Evolutionary conservation across 768 basidiomycete species (phyloP).

Genomic region (Suillus bovinus): DNA sequence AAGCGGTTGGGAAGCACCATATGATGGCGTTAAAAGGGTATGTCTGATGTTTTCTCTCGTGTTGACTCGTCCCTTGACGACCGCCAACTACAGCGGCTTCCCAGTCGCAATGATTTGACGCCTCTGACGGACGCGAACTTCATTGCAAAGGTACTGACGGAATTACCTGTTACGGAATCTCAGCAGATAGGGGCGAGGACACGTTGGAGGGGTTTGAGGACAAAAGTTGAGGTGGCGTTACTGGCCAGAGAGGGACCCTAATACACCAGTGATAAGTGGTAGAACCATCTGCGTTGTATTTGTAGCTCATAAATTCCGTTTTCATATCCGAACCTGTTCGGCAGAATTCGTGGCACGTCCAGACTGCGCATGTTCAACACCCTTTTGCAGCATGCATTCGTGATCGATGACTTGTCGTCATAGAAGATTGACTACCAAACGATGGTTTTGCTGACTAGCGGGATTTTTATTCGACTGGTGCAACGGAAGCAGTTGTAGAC

Average conservation of each 20-base stretch:
- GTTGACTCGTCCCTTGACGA: conserved; percentile 6
- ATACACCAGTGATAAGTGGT: neutral
- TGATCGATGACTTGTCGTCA: neutral
- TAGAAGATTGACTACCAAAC: neutral
- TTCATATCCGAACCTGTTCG: neutral
- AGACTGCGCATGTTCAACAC: neutral
- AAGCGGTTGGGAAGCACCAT: conserved; percentile 90
- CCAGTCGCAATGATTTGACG: conserved; percentile 76
- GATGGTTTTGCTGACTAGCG: too few species aligned
- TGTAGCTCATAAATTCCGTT: neutral
- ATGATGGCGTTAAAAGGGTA: conserved; percentile 78
- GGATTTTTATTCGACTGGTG: neutral
- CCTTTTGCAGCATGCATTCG: neutral
- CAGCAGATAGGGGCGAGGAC: conserved; percentile 70
- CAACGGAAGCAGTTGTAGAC: neutral
- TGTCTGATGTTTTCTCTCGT: conserved; percentile 19
- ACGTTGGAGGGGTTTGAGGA: conserved; percentile 82
- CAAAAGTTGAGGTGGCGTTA: conserved; percentile 54
- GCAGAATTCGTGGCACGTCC: neutral
- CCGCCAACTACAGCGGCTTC: conserved; percentile 51
- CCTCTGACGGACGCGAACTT: conserved; percentile 87
- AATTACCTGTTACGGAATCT: conserved; percentile 56
- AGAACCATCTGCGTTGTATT: neutral
- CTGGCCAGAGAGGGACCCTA: conserved; percentile 20
- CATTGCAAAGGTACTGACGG: conserved; percentile 70